Evolutionary conservation across 257 asterid species (phyloP).

Genomic region (Capsicum pubescens): DNA sequence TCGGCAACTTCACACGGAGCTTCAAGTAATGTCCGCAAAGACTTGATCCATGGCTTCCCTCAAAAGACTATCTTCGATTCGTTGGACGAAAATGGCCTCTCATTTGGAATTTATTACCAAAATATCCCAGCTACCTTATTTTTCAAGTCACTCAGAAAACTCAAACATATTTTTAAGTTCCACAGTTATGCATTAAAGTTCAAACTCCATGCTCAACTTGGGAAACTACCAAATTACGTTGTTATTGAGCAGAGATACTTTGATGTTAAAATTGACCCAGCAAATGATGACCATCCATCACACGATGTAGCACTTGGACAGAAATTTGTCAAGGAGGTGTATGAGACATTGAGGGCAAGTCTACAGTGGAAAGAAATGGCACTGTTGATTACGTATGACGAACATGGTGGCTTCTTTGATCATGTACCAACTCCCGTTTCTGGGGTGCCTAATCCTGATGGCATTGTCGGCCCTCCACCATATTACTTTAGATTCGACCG

Average conservation of each 20-base stretch:
- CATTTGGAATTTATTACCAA: constrained; percentile 90
- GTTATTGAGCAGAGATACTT: constrained; percentile 92
- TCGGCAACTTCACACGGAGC: constrained; percentile 99
- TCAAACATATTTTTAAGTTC: constrained; percentile 66
- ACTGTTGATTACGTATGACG: constrained; percentile 87
- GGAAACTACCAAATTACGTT: constrained; percentile 82
- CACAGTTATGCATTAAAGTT: constrained; percentile 64
- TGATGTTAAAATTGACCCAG: constrained; percentile 66
- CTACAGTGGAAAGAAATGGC: constrained; percentile 98
- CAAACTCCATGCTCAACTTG: constrained; percentile 70
- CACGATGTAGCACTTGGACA: constrained; percentile 92
- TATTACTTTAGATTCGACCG: constrained; percentile 77
- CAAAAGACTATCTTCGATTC: constrained; percentile 97
- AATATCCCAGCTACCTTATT: constrained; percentile 91
- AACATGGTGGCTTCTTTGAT: constrained; percentile 95
- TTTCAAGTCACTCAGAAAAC: constrained; percentile 76
- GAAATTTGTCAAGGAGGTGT: constrained; percentile 94
- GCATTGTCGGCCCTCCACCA: constrained; percentile 92
- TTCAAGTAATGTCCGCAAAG: constrained; percentile 90
- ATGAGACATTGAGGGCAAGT: constrained; percentile 82
- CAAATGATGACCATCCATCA: constrained; percentile 94
- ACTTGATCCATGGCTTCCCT: constrained; percentile 84
- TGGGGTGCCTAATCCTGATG: constrained; percentile 98
- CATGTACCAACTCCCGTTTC: constrained; percentile 91
- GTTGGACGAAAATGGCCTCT: constrained; percentile 74